Percentiles rank a stretch among this genome's conserved stretches.
These are phyloP conservation scores for Umbelopsis vinacea DNA, from an alignment of 192 early-diverging fungal genomes.

Conservation along the genomic window DNA sequence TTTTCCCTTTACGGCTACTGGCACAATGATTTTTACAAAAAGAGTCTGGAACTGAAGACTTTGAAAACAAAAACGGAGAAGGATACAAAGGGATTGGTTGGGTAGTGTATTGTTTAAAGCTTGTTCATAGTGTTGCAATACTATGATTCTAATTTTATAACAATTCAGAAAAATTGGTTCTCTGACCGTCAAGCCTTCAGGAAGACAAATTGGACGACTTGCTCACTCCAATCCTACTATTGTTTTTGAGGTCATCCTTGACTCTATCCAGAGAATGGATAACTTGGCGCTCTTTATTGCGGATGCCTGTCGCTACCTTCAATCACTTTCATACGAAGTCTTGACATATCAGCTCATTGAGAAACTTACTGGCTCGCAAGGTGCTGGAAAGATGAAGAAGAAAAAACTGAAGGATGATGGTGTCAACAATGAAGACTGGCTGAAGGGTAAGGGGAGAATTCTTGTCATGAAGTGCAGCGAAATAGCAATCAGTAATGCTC, in stretches of 20 bases:
- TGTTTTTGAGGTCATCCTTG: constrained; percentile 70
- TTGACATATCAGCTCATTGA: constrained; percentile 71
- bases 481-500: neutral
- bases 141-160: neutral
- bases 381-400: constrained; percentile 42
- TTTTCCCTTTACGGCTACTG: constrained; percentile 77
- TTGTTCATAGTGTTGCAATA: neutral
- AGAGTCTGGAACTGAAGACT: constrained; percentile 57
- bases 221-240: constrained; percentile 77
- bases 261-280: constrained; percentile 72
- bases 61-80: constrained; percentile 49
- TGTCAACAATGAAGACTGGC: constrained; percentile 61
- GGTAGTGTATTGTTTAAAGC: neutral
- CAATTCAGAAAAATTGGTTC: neutral
- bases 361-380: constrained; percentile 56
- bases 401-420: constrained; percentile 68
- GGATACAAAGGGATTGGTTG: constrained; percentile 50
- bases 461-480: no score
- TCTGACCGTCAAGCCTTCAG: constrained; percentile 67
- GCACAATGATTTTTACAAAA: constrained; percentile 62
- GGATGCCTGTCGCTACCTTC: constrained; percentile 77
- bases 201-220: constrained; percentile 73
- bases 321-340: constrained; percentile 76
- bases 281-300: constrained; percentile 77
- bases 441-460: constrained; percentile 45